A percentile compares a stretch with the other conserved stretches of the same genome.
phyloP scores from a whole-genome alignment of 192 early-diverging fungal species.

The Coemansia guatemalensis region DNA sequence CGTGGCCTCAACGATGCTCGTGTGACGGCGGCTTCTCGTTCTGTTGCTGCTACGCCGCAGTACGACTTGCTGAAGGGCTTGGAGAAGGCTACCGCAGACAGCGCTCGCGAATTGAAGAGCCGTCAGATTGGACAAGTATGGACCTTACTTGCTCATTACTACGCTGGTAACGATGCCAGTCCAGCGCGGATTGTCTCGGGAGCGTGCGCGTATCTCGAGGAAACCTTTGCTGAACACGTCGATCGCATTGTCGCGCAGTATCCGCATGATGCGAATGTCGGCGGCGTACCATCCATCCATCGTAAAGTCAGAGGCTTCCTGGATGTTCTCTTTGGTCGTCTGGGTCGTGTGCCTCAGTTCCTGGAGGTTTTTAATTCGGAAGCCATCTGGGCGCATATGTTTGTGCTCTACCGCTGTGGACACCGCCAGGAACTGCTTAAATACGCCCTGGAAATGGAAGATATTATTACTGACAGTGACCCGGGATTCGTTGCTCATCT shows the following conservation, averaged over 20 bases:
- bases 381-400: slow-evolving; percentile 89
- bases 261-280: slow-evolving; percentile 66
- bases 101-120: slow-evolving; percentile 42
- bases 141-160: slow-evolving; percentile 26
- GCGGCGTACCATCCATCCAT: slow-evolving; percentile 78
- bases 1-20: slow-evolving; percentile 40
- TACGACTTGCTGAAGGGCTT: slow-evolving; percentile 30
- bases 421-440: slow-evolving; percentile 63
- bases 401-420: slow-evolving; percentile 76
- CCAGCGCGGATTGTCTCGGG: slow-evolving; percentile 9
- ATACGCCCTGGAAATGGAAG: slow-evolving; percentile 62
- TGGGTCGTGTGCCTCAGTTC: slow-evolving; percentile 51
- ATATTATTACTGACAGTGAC: slow-evolving; percentile 59
- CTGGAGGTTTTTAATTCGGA: slow-evolving; percentile 54
- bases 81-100: slow-evolving; percentile 37
- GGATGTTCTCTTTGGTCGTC: slow-evolving; percentile 63
- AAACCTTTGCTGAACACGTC: slow-evolving; percentile 55
- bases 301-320: slow-evolving; percentile 72
- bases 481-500: slow-evolving; percentile 72
- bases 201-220: slow-evolving; percentile 52
- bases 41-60: slow-evolving; percentile 1
- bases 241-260: slow-evolving; percentile 58
- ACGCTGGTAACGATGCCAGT: neutral
- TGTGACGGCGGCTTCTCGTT: slow-evolving; percentile 5
- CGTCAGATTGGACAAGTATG: slow-evolving; percentile 48